Base-by-base conservation (phyloP, 1,284 basidiomycete genomes). In the Melampsora larici-populina region DNA sequence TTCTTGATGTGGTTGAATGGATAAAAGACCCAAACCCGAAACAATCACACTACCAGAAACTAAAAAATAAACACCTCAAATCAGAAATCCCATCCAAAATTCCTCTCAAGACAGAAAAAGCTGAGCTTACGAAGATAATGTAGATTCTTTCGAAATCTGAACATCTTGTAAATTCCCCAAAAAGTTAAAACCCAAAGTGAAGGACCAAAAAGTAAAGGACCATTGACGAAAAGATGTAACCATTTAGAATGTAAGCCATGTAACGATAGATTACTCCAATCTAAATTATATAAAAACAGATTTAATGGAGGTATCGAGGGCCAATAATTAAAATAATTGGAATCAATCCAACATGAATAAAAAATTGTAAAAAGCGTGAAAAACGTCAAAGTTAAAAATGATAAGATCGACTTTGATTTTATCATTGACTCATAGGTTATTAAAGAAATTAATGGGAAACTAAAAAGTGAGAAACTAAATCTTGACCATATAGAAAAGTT, bases 1-100 rank as follows among this genome's bases (percentile, higher is more conserved):
- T 72, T 85, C 84, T 75, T 85, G 84, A 62, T 85, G 84, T 0
- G 84, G 83, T 18, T 81, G 82, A 29, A 82, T 70, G 11, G 84
- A 84, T 2, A 85, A 81, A 21, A 81, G 31, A 1, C 43, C 63
- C 18, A 63, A 36, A 33, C 82, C 75, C 11, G 80, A 76, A 49
- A 81, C 46, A 58, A 79, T 15, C 63, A 81, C 77, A 6, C 65
- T 55, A 15, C 33, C 17, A 58, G 78, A 70, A 36, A 66, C 63
- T 60, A 33, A 29, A 64, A 60, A 43, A 21, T 8, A 36, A 40
- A 15, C 55, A 24, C 43, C 43, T 11, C 11, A 15, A 43, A 24
- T 24, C n/a, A 60, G 55, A 60, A n/a, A 60, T 24, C n/a, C 9
- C 7, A 18, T 17, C 55, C n/a, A 60, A 24, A 1, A 21, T 0